phyloP scores from a whole-genome alignment of 2,329 filamentous ascomycete species.

The Aspergillus glaucus region DNA sequence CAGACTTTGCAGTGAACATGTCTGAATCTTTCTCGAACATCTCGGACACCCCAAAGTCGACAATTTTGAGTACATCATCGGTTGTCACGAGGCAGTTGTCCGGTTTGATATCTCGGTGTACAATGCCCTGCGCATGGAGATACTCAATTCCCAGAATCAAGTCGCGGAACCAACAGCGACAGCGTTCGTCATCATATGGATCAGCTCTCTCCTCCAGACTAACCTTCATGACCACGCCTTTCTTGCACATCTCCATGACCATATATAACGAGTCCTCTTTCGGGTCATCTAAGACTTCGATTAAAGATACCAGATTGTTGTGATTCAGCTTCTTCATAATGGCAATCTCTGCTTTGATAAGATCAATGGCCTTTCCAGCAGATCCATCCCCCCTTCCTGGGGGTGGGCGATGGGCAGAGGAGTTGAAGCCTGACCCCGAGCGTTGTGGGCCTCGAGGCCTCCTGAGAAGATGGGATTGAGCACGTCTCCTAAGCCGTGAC shows the following conservation, averaged over 20 bases:
- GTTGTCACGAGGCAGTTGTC: slow-evolving; percentile 88
- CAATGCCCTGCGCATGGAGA: slow-evolving; percentile 85
- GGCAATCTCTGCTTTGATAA: slow-evolving; percentile 94
- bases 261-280: slow-evolving; percentile 96
- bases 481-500: slow-evolving; percentile 76
- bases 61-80: slow-evolving; percentile 91
- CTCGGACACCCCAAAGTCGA: slow-evolving; percentile 98
- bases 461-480: slow-evolving; percentile 80
- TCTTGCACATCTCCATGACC: slow-evolving; percentile 98
- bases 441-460: slow-evolving; percentile 50
- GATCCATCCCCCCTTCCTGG: slow-evolving; percentile 45
- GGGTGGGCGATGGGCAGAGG: slow-evolving; percentile 57
- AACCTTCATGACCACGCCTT: slow-evolving; percentile 94
- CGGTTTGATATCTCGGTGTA: slow-evolving; percentile 96
- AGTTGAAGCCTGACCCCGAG: slow-evolving; percentile 55
- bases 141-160: slow-evolving; percentile 94
- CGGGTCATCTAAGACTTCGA: slow-evolving; percentile 92
- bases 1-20: slow-evolving; percentile 89
- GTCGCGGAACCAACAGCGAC: slow-evolving; percentile 89
- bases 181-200: slow-evolving; percentile 75
- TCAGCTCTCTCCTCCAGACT: slow-evolving; percentile 75
- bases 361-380: slow-evolving; percentile 66
- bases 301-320: slow-evolving; percentile 82
- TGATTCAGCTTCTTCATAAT: slow-evolving; percentile 99
- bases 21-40: slow-evolving; percentile 87